Conservation (phyloP, 768 basidiomycete species). For the Rhizopogon rudus region DNA sequence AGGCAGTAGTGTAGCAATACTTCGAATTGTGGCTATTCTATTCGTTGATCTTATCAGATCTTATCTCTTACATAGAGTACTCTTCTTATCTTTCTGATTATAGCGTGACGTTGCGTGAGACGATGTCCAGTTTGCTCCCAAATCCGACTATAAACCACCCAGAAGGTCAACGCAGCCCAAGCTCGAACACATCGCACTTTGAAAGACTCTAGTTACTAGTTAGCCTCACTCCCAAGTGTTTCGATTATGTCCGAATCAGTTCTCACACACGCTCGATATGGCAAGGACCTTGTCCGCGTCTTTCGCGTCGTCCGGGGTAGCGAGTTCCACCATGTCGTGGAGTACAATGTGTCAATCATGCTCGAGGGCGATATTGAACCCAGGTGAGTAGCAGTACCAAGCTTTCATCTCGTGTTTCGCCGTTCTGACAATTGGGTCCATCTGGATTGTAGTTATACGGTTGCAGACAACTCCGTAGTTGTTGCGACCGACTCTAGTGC, state of each 20-base stretch:
- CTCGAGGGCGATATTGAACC: conserved; percentile 81
- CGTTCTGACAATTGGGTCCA: not conserved
- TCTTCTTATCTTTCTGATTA: not conserved
- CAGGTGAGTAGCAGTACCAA: conserved; percentile 40
- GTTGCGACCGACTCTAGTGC: conserved; percentile 91
- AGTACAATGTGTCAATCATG: conserved; percentile 77
- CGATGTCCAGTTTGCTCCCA: too few relatives aligned
- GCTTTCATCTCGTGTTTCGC: not conserved
- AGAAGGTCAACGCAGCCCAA: not conserved
- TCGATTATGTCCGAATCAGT: conserved; percentile 7
- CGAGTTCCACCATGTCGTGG: conserved; percentile 67
- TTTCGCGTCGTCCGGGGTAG: conserved; percentile 76
- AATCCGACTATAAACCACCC: not conserved
- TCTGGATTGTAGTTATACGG: conserved; percentile 56
- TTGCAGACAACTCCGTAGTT: conserved; percentile 83
- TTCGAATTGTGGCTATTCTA: too few relatives aligned
- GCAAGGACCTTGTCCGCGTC: conserved; percentile 87
- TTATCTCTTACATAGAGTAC: too few relatives aligned
- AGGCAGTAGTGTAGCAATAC: too few relatives aligned
- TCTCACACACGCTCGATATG: conserved; percentile 61
- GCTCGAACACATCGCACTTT: not conserved
- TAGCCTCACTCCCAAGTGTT: not conserved
- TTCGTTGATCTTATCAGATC: too few relatives aligned
- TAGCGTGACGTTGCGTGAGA: not conserved
- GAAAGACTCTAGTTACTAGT: not conserved